These are phyloP conservation scores for Trichosanthes cucumerina DNA, from an alignment of 306 rosid genomes.

Conservation along the genomic window DNA sequence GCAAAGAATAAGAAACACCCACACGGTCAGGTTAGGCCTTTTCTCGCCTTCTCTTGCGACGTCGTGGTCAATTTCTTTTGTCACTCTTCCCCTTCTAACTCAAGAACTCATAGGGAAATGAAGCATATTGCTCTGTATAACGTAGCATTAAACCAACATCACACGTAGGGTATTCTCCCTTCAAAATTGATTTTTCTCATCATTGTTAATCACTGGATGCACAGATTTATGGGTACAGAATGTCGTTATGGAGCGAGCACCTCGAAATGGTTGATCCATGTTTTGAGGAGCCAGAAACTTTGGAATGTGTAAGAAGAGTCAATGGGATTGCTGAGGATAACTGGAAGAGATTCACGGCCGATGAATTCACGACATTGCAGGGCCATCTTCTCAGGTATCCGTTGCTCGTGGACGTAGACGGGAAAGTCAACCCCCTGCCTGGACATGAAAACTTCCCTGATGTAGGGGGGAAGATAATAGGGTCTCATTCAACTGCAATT, in stretches of 20 bases:
- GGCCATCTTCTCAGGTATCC: conserved; percentile 91
- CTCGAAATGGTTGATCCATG: conserved; percentile 38
- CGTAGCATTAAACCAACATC: not conserved
- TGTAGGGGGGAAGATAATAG: conserved; percentile 68
- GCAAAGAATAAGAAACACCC: conserved; percentile 46
- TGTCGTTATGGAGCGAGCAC: conserved; percentile 89
- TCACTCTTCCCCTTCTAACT: not conserved
- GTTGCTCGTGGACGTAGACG: conserved; percentile 39
- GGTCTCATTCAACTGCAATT: conserved; percentile 34
- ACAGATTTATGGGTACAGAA: conserved; percentile 93
- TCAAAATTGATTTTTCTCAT: not conserved
- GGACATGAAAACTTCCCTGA: conserved; percentile 67
- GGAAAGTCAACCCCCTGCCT: conserved; percentile 37
- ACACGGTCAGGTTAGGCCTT: conserved; percentile 57
- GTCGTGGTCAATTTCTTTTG: not conserved
- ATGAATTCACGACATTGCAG: conserved; percentile 31
- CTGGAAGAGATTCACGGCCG: conserved; percentile 40
- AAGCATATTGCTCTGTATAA: not conserved
- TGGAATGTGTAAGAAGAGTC: conserved; percentile 61
- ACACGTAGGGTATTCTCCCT: not conserved
- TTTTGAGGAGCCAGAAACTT: conserved; percentile 53
- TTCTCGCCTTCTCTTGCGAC: not conserved
- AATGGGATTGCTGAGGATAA: conserved; percentile 52
- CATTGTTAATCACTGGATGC: conserved; percentile 5
- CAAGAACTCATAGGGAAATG: not conserved